Base-by-base conservation (phyloP, 1,139 yeast species). In the Debaryomyces sp. region DNA sequence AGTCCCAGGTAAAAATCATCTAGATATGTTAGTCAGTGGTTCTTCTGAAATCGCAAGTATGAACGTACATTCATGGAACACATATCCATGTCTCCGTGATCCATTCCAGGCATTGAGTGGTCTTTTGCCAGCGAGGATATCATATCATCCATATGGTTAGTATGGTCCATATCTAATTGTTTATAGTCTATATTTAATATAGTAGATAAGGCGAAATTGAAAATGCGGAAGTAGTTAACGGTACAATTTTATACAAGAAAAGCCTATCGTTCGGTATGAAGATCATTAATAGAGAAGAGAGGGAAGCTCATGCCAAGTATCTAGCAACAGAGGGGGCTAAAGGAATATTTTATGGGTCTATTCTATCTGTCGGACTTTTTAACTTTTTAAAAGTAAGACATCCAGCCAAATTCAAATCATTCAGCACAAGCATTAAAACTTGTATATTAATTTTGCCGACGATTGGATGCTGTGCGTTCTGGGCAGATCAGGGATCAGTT, bases 1-100 rank as follows among this genome's bases (percentile, higher is more conserved):
- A 85, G 56, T 84, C 81, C 95, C 96, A 89, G 9, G 92, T 87
- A 66, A 88, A 87, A n/a, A 86, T 60, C 94, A 87, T 88, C 78
- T 73, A 50, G n/a, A 35, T 46, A 35, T 44, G 59, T 55, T 52
- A 48, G 50, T 46, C 32, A 10, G n/a, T 41, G 22, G 32, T 30
- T 18, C 18, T 21, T 9, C 10, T 5, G 24, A 26, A 21, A 24
- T 7, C 4, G 30, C 18, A 24, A 23, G 6, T 22, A 12, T 8
- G 24, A 47, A 64, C 71, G 15, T 63, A 67, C 70, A 64, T 82
- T 79, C 89, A 83, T 84, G n/a, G 81, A 76, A 59, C 91, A 86
- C 68, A 61, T 70, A 43, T 54, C 68, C 68, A 61, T 70, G 43
- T 54, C 68, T 37, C 55, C 54, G 50, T 65, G 66, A 43, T 51